phyloP scores from a whole-genome alignment of 345 rosid species.

The Euphorbia lathyris region DNA sequence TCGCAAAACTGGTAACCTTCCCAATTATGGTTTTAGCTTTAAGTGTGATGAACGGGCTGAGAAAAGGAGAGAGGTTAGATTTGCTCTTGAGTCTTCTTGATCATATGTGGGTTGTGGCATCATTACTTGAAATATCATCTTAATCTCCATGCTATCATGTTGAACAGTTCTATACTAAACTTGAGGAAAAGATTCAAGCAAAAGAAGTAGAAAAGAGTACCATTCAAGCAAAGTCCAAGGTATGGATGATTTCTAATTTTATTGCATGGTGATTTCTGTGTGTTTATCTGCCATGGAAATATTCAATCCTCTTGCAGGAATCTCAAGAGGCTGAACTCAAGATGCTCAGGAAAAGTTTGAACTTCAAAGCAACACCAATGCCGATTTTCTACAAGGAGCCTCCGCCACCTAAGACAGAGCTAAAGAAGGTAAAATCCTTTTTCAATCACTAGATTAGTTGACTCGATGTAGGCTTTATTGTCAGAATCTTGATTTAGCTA shows the following conservation, averaged over 20 bases:
- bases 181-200: conserved; percentile 96
- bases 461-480: not conserved
- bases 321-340: conserved; percentile 93
- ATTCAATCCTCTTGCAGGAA: conserved; percentile 50
- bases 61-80: conserved; percentile 88
- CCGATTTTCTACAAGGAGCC: conserved; percentile 98
- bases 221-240: conserved; percentile 96
- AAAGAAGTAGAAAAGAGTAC: conserved; percentile 72
- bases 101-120: conserved; percentile 6
- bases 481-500: not conserved
- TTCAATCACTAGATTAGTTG: conserved; percentile 11
- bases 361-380: conserved; percentile 97
- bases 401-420: conserved; percentile 71
- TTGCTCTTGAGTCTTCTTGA: conserved; percentile 16
- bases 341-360: conserved; percentile 85
- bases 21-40: conserved; percentile 96
- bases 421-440: conserved; percentile 67
- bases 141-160: conserved; percentile 15
- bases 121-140: not conserved
- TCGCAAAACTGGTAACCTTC: conserved; percentile 68
- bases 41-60: conserved; percentile 97
- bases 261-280: not conserved
- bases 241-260: conserved; percentile 13
- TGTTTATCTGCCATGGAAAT: not conserved
- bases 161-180: conserved; percentile 84